These are phyloP conservation scores for Trichosporon inkin DNA, from an alignment of 1,284 basidiomycete species.

Conservation along the genomic window DNA sequence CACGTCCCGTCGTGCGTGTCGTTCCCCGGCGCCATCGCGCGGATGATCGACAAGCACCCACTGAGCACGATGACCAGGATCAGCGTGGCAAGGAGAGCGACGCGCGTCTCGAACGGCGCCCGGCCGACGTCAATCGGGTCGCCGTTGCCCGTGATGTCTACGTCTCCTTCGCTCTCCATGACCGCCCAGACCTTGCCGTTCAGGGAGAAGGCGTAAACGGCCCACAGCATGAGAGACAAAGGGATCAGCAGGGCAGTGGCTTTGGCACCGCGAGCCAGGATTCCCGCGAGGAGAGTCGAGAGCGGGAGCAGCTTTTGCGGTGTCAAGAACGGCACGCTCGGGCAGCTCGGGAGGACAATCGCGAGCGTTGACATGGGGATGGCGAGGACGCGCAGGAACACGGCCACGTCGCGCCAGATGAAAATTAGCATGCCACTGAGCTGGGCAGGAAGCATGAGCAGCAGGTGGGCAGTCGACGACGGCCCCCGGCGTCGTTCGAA, in stretches of 20 bases:
- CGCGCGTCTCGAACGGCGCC: conserved; percentile 25
- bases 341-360: conserved; percentile 18
- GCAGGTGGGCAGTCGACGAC: conserved; percentile 14
- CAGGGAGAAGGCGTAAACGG: conserved; percentile 21
- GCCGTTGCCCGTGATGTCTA: conserved; percentile 3
- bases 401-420: conserved; percentile 5
- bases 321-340: conserved; percentile 18
- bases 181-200: conserved; percentile 22
- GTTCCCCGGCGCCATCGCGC: conserved; percentile 23
- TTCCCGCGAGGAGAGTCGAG: conserved; percentile 18
- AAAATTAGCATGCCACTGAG: conserved; percentile 18
- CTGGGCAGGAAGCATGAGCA: conserved; percentile 22
- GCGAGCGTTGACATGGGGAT: conserved; percentile 22
- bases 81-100: conserved; percentile 20
- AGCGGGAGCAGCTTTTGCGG: conserved; percentile 22
- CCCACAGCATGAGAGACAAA: conserved; percentile 16
- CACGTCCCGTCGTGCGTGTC: conserved; percentile 25
- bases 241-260: conserved; percentile 23
- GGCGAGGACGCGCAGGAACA: conserved; percentile 14
- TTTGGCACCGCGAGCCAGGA: conserved; percentile 23
- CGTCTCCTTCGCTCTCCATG: neutral
- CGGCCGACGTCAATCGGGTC: conserved; percentile 21
- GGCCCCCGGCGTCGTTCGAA: conserved; percentile 17
- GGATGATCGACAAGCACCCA: conserved; percentile 19
- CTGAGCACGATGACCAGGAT: conserved; percentile 21